Conservation (phyloP, 306 rosid species). For the Vigna unguiculata region DNA sequence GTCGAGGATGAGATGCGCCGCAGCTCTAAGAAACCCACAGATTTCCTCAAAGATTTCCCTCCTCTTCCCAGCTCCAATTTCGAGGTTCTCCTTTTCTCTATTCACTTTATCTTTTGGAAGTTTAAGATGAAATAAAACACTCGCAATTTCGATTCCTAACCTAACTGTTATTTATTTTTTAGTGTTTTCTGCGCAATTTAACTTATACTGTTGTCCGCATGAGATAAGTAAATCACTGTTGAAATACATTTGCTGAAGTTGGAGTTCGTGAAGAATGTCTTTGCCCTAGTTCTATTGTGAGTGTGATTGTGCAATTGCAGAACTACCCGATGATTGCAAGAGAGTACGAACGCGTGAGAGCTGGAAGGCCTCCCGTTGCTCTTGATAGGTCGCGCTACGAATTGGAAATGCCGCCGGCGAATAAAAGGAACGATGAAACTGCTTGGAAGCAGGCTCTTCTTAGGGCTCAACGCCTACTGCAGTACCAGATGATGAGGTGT, state of each 20-base stretch:
- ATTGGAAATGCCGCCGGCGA: slow-evolving; percentile 63
- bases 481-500: slow-evolving; percentile 76
- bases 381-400: slow-evolving; percentile 78
- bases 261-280: slow-evolving; percentile 4
- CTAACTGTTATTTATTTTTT: background rate
- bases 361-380: slow-evolving; percentile 83
- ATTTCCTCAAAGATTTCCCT: slow-evolving; percentile 92
- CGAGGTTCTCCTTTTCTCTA: slow-evolving; percentile 46
- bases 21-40: slow-evolving; percentile 81
- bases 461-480: slow-evolving; percentile 76
- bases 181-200: background rate
- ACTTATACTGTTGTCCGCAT: background rate
- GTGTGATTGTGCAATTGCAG: slow-evolving; percentile 48
- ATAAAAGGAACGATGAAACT: slow-evolving; percentile 78
- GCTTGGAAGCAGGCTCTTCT: slow-evolving; percentile 88
- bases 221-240: background rate
- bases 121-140: background rate
- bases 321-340: slow-evolving; percentile 87
- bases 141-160: background rate
- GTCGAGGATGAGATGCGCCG: slow-evolving; percentile 96
- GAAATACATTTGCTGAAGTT: slow-evolving; percentile 1
- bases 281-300: slow-evolving; percentile 8
- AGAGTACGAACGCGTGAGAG: slow-evolving; percentile 92
- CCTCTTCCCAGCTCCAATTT: slow-evolving; percentile 77
- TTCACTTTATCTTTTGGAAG: no score